Evolutionary conservation across 2,329 filamentous ascomycete species (phyloP).

Genomic region (Botrytis fragariae): DNA sequence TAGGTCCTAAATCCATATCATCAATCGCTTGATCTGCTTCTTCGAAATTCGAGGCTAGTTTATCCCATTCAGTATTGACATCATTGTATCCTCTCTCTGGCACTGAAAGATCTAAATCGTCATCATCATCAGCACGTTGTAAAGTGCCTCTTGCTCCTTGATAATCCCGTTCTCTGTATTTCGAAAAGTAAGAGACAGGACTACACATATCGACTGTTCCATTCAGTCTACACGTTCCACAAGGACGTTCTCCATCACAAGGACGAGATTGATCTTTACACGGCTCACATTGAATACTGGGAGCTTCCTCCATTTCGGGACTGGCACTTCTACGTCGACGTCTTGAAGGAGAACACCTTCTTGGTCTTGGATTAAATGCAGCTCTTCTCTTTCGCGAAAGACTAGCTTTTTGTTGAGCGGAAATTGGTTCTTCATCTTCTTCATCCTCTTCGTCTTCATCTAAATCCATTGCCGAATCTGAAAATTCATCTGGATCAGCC

Average conservation of each 20-base stretch:
- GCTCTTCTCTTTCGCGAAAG: neutral
- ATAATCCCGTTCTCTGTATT: neutral
- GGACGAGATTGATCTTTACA: constrained; percentile 3
- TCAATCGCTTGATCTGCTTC: neutral
- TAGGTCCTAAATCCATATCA: neutral
- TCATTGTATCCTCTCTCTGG: neutral
- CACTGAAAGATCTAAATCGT: neutral
- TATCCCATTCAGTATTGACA: neutral
- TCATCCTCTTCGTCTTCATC: neutral
- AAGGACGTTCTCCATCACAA: constrained; percentile 6
- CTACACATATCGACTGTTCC: neutral
- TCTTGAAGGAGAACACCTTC: neutral
- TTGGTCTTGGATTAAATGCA: neutral
- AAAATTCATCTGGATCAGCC: neutral
- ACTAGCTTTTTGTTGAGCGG: neutral
- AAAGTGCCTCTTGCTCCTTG: neutral
- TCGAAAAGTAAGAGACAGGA: neutral
- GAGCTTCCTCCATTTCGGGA: neutral
- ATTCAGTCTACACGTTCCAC: neutral
- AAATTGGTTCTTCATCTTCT: neutral
- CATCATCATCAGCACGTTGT: neutral
- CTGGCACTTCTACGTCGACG: neutral
- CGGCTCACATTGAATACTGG: neutral
- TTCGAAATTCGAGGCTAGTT: neutral
- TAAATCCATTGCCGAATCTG: neutral